Conservation (phyloP, 805 yeast species). For the Candida vartiovaarae region DNA sequence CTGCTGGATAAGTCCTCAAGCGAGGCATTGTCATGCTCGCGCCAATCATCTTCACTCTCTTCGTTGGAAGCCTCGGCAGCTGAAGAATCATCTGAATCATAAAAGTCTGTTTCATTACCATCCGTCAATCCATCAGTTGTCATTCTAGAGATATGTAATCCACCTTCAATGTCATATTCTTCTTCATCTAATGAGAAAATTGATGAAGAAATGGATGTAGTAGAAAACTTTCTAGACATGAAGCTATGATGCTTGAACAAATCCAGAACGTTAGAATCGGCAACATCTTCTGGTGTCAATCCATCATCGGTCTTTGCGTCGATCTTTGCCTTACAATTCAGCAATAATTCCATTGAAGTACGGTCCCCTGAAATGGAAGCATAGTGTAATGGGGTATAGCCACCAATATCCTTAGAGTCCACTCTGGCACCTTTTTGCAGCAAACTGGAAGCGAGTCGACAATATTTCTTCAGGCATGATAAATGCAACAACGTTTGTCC, state of each 20-base stretch:
- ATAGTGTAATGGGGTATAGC: constrained; percentile 81
- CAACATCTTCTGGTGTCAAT: constrained; percentile 34
- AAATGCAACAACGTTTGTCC: constrained; percentile 89
- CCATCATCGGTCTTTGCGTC: constrained; percentile 47
- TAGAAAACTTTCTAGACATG: constrained; percentile 21
- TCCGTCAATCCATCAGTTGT: constrained; percentile 25
- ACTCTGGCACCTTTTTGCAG: constrained; percentile 60
- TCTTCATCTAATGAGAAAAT: constrained; percentile 26
- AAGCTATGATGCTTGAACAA: constrained; percentile 19
- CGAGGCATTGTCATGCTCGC: constrained; percentile 3
- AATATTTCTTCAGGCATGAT: constrained; percentile 71
- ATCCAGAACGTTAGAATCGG: constrained; percentile 29
- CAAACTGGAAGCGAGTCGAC: constrained; percentile 52
- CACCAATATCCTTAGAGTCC: constrained; percentile 70
- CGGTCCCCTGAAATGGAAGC: constrained; percentile 75
- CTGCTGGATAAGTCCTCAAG: neutral
- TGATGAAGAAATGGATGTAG: constrained; percentile 22
- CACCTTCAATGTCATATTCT: constrained; percentile 20
- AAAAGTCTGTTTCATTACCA: constrained; percentile 17
- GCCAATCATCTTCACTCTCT: constrained; percentile 23
- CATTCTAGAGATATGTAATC: constrained; percentile 29
- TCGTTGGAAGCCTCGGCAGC: constrained; percentile 22
- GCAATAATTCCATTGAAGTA: constrained; percentile 52
- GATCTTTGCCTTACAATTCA: constrained; percentile 58
- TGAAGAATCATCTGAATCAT: constrained; percentile 8